Base-by-base conservation (phyloP, 768 basidiomycete genomes). In the Podaxis sp. region DNA sequence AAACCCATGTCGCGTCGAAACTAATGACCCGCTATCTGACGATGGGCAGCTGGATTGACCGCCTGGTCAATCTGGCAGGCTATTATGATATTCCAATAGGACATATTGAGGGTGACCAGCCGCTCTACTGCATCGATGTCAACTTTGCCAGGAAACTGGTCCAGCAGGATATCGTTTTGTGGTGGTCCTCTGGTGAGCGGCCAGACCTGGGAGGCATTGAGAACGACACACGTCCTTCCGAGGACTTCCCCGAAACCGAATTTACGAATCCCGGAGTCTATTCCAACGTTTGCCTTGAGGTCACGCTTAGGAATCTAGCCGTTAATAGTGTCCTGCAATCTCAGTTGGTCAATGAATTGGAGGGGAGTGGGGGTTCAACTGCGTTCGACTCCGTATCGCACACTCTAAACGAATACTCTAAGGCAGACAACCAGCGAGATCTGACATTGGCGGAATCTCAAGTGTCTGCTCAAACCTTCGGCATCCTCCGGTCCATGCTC, bases 141-240 rank as follows among this genome's bases (percentile, higher is more conserved):
- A 90, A 87, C 66, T 97, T 98, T 68, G 93, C 97, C 1, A 87
- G 96, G 5, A 86, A 92, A 46, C 76, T 99, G 58, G 78, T 89
- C 33, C 87, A 89, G 52, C 93, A 98, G 65, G 97, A 99, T 69
- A 87, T 93, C 70, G 80, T 98, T 2, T 79, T 99, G 2, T 99
- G 97, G 97, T 99, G 97, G 97, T 96, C 97, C 8, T 83, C 90
- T 2, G 86, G 89, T 3, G 87, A 93, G 33, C 84, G 84, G 20
- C 96, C 97, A 2, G 97, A 99, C 75, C 81, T 99, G 0, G 97
- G 97, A 37, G 97, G 97, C 3, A 84, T 89, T 55, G 95, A 99
- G 72, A 87, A 93, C 52, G 96, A 99, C 73, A 84, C 83, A 58
- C 82, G 89, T 51, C 84, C 87, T 0, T 76, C 82, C 1, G 91